Conservation (phyloP, 129 eudicot genomes). For the Glebionis coronaria region DNA sequence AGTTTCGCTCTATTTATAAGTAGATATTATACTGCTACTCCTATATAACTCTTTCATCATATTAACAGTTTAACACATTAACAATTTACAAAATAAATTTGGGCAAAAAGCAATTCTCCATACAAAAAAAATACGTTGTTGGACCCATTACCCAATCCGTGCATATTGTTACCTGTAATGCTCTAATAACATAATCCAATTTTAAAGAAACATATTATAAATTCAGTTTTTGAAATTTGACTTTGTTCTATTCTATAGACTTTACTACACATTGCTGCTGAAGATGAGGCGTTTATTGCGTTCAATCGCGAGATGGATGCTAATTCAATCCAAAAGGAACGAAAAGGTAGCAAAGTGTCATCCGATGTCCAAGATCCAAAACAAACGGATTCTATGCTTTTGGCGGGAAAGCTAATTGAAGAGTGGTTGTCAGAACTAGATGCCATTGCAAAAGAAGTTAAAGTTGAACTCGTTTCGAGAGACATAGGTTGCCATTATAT, state of each 20-base stretch:
- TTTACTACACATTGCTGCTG: slow-evolving; percentile 69
- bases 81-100: no score
- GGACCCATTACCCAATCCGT: background rate
- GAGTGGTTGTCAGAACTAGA: slow-evolving; percentile 79
- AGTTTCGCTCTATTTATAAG: no score
- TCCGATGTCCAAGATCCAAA: slow-evolving; percentile 38
- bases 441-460: slow-evolving; percentile 76
- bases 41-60: no score
- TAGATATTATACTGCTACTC: no score
- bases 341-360: slow-evolving; percentile 31
- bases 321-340: slow-evolving; percentile 51
- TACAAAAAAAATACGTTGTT: background rate
- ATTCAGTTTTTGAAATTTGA: background rate
- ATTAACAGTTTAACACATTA: no score
- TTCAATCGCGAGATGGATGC: slow-evolving; percentile 73
- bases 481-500: slow-evolving; percentile 85
- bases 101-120: no score
- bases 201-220: background rate
- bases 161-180: no score
- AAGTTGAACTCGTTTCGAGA: slow-evolving; percentile 70
- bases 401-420: slow-evolving; percentile 60
- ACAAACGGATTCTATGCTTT: slow-evolving; percentile 42
- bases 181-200: no score
- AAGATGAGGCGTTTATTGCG: slow-evolving; percentile 77
- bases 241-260: slow-evolving; percentile 45